Percentiles rank a stretch among this genome's conserved stretches.
Evolutionary conservation across 192 early-diverging fungal genomes (phyloP).

Genomic region (Coemansia sp.): DNA sequence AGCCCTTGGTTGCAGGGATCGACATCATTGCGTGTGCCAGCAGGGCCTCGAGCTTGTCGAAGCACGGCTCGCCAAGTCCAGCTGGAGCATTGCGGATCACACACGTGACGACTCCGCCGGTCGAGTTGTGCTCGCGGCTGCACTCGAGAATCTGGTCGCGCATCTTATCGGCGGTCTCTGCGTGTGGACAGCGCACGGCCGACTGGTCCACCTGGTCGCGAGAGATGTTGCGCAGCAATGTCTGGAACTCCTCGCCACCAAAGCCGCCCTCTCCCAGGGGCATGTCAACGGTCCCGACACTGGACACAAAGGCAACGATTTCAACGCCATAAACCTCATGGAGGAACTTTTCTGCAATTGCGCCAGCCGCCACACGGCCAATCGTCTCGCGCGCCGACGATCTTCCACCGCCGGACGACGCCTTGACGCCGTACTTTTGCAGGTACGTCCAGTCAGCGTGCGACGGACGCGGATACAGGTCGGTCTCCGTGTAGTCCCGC

Average conservation of each 20-base stretch:
- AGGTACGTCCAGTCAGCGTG: conserved; percentile 99
- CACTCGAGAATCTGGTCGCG: conserved; percentile 82
- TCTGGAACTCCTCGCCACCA: conserved; percentile 58
- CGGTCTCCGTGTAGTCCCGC: conserved; percentile 94
- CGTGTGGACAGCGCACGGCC: conserved; percentile 88
- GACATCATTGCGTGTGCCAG: conserved; percentile 98
- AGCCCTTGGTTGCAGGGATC: conserved; percentile 97
- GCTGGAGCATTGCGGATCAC: conserved; percentile 90
- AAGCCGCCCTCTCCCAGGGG: conserved; percentile 51
- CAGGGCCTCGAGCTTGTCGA: conserved; percentile 96
- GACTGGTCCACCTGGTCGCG: conserved; percentile 78
- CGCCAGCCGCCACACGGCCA: conserved; percentile 92
- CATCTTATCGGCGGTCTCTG: conserved; percentile 71
- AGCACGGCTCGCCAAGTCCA: conserved; percentile 96
- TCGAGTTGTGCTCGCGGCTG: conserved; percentile 82
- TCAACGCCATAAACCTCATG: conserved; percentile 77
- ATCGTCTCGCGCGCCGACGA: conserved; percentile 96
- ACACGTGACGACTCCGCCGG: conserved; percentile 94
- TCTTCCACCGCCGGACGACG: conserved; percentile 90
- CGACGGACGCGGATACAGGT: conserved; percentile 91
- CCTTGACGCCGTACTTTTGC: conserved; percentile 95
- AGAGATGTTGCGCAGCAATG: conserved; percentile 66
- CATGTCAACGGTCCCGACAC: conserved; percentile 84
- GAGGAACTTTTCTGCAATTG: conserved; percentile 98
- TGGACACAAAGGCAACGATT: conserved; percentile 91